A percentile compares a stretch with the other conserved stretches of the same genome.
Conservation (phyloP, 129 eudicot genomes). For the sunflower (Helianthus annuus) region HanXRQr2.0-SUNRISE NC_035449.2:160763733-160764232, state of each 20-base stretch:
- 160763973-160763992: not conserved
- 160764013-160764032: not conserved
- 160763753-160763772: conserved; percentile 78
- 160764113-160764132: not conserved
- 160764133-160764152: not conserved
- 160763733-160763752: conserved; percentile 76
- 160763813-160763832: conserved; percentile 60
- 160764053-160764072: not conserved
- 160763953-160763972: not conserved
- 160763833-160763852: conserved; percentile 51
- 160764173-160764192: not conserved
- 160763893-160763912: not conserved
- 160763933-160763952: not conserved
- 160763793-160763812: conserved; percentile 79
- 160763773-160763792: conserved; percentile 79
- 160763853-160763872: conserved; percentile 34
- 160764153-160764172: not conserved
- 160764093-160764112: not conserved
- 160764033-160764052: not conserved
- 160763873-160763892: not conserved
- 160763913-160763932: not conserved
- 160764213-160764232: not conserved
- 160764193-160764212: not conserved
- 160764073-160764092: not conserved
- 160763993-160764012: not conserved